Conservation (phyloP, 1,139 yeast genomes). For the Protomyces pachydermus region DNA sequence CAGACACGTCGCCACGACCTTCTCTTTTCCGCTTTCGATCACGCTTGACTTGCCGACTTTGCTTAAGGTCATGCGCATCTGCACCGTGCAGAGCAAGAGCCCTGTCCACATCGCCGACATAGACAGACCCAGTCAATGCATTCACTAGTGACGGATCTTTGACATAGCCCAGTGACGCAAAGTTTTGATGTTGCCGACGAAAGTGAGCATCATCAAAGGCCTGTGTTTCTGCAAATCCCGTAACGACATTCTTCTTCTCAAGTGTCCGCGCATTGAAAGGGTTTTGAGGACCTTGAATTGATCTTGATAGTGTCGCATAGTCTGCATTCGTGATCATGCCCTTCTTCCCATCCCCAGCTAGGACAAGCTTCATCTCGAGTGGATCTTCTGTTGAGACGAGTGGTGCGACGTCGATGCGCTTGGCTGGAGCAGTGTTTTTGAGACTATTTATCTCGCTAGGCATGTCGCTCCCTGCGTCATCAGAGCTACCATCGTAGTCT, state of each 20-base stretch:
- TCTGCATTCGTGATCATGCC: constrained; percentile 9
- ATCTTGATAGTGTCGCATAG: constrained; percentile 31
- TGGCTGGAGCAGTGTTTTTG: not conserved
- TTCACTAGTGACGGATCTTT: constrained; percentile 35
- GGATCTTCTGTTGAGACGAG: constrained; percentile 13
- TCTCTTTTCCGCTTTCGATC: constrained; percentile 39
- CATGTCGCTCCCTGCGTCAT: not conserved
- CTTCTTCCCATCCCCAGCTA: constrained; percentile 10
- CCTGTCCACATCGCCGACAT: constrained; percentile 5
- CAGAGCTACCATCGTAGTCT: constrained; percentile 1
- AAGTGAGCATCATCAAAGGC: constrained; percentile 45
- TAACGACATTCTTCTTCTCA: constrained; percentile 36
- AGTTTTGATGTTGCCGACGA: constrained; percentile 42
- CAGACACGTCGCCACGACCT: constrained; percentile 42
- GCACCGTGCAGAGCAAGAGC: constrained; percentile 33
- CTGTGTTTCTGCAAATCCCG: constrained; percentile 41
- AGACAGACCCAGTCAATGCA: not conserved
- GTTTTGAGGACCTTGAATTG: constrained; percentile 34
- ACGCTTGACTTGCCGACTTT: constrained; percentile 33
- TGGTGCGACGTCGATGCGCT: constrained; percentile 12
- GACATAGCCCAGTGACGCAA: constrained; percentile 38
- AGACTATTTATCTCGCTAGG: not conserved
- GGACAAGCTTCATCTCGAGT: not conserved
- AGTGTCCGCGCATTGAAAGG: constrained; percentile 28
- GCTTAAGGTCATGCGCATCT: constrained; percentile 31